Evolutionary conservation across 2,329 filamentous ascomycete genomes (phyloP).

Genomic region (Cladosporium sp.): DNA sequence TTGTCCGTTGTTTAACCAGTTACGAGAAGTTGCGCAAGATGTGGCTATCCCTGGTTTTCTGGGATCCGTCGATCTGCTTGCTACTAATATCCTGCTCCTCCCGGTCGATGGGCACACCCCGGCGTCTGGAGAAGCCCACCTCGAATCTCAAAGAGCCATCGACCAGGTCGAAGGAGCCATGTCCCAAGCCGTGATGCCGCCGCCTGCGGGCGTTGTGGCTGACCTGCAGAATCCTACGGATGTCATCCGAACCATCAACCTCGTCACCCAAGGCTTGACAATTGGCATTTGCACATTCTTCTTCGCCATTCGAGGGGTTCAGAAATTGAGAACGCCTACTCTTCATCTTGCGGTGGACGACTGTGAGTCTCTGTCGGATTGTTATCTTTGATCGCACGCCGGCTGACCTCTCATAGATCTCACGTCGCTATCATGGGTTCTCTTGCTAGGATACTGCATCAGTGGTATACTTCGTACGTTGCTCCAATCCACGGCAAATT

Average conservation of each 20-base stretch:
- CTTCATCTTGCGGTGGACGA: background rate
- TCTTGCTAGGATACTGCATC: background rate
- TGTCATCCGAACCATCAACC: background rate
- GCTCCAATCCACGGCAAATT: background rate
- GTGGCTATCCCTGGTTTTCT: too few species aligned
- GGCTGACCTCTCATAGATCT: background rate
- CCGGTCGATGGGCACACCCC: too few species aligned
- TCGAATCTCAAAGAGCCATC: too few species aligned
- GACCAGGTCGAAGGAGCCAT: background rate
- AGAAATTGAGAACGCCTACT: background rate
- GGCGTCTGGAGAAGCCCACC: too few species aligned
- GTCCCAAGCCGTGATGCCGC: background rate
- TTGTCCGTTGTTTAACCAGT: too few species aligned
- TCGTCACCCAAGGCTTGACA: slow-evolving; percentile 2
- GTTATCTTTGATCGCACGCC: too few species aligned
- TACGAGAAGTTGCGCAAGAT: too few species aligned
- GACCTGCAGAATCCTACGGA: slow-evolving; percentile 4
- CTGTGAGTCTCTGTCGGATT: background rate
- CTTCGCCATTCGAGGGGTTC: background rate
- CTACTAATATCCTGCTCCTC: too few species aligned
- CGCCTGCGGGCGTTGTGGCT: background rate
- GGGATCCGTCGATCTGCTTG: too few species aligned
- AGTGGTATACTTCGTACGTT: background rate
- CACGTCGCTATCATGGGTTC: background rate
- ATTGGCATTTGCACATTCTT: background rate